Evolutionary conservation across 352 stramenopile species (phyloP).

Genomic region (Phytopythium montanum): DNA sequence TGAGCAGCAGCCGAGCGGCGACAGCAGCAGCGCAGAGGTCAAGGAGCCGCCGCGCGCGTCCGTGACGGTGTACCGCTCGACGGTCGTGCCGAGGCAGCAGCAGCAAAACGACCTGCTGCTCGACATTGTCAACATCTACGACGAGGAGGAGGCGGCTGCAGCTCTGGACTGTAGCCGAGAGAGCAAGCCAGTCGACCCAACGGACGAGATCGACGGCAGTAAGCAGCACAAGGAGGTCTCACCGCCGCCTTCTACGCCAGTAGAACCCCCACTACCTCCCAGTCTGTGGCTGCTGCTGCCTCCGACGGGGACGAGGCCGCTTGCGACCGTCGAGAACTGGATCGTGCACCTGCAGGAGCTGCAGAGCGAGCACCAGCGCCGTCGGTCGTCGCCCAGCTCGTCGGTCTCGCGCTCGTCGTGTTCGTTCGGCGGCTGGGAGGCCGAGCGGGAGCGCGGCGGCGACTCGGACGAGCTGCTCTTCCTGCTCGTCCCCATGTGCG

Average conservation of each 20-base stretch:
- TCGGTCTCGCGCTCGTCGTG: background rate
- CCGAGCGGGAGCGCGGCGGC: background rate
- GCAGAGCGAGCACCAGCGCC: slow-evolving; percentile 20
- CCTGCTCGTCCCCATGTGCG: slow-evolving; percentile 59
- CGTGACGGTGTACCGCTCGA: slow-evolving; percentile 7
- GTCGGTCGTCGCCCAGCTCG: background rate
- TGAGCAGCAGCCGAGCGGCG: background rate
- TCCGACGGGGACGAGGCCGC: slow-evolving; percentile 31
- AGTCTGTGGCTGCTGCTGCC: slow-evolving; percentile 67
- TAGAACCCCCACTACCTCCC: slow-evolving; percentile 30
- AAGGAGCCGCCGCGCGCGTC: background rate
- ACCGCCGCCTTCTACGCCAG: background rate
- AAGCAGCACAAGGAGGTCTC: background rate
- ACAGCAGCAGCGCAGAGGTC: background rate
- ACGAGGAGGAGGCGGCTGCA: background rate
- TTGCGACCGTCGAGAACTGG: slow-evolving; percentile 38
- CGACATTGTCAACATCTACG: background rate
- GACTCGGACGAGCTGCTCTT: slow-evolving; percentile 36
- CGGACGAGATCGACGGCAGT: background rate
- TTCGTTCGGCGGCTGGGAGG: slow-evolving; percentile 1
- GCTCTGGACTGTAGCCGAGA: background rate
- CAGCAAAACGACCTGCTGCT: background rate
- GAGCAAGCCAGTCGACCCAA: background rate
- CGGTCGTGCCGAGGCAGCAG: background rate
- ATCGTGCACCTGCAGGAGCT: slow-evolving; percentile 31